Base-by-base conservation (phyloP, 2,329 filamentous ascomycete genomes). In the Magnaporthiopsis rhizophila region DNA sequence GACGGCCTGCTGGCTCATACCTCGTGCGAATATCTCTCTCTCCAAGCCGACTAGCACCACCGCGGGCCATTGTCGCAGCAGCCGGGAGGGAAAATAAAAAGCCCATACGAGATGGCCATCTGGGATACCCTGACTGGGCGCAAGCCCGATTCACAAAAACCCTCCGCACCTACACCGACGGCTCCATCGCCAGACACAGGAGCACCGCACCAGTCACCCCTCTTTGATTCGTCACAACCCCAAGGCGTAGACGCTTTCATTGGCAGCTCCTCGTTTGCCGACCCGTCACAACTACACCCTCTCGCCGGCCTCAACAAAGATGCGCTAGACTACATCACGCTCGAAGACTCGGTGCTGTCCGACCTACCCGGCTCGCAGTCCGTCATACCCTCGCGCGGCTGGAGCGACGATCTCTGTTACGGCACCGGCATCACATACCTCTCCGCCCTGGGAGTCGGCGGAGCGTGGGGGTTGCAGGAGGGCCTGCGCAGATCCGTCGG, bases 401-500 rank as follows among this genome's bases (percentile, higher is more conserved):
- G 96, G 87, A 96, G 93, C 66, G 95, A 99, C 75, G 95, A 99
- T 76, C 86, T 99, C 66, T 98, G 95, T 80, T 99, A 99, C 76
- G 95, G 96, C 73, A 96, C 95, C 28, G 95, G 95, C 71, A 88
- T 94, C 67, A 97, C 92, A 74, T 99, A 99, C 75, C 82, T 99
- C 66, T 81, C 90, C n/a, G 95, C 90, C 8, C 81, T 99, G 71
- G 85, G 89, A 57, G 75, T 96, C 69, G 95, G 95, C 76, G 95
- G 95, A 69, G 88, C 86, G 65, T 98, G 94, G 94, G 95, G 95
- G 67, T 77, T 99, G 70, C 89, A 90, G 69, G 95, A 99, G 78
- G 95, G 95, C 13, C 79, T 98, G 71, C 87, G 88, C 73, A 88
- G 89, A 76, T 90, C 88, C n/a, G 86, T 86, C 67, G 84, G 80